Evolutionary conservation across 2,329 filamentous ascomycete genomes (phyloP).

Genomic region (Macrophomina pseudophaseolina): DNA sequence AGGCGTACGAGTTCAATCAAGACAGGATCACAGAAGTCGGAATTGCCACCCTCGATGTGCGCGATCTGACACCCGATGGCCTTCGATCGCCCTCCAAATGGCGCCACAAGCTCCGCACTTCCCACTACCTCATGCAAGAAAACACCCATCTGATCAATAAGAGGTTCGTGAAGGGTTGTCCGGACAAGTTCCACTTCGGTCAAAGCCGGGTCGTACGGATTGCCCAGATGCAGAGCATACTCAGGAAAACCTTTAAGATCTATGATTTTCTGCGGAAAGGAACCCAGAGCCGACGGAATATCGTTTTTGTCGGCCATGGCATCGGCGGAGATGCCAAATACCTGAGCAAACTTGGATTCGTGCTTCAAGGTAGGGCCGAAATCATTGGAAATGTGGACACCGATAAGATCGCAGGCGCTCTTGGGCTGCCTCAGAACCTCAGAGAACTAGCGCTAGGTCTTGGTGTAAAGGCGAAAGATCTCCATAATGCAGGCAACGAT

Average conservation of each 20-base stretch:
- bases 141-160: conserved; percentile 68
- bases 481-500: conserved; percentile 91
- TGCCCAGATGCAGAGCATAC: conserved; percentile 27
- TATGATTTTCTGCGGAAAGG: not conserved
- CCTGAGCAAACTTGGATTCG: conserved; percentile 60
- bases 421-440: conserved; percentile 57
- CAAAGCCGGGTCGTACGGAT: conserved; percentile 59
- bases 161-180: conserved; percentile 72
- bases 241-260: conserved; percentile 27
- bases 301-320: conserved; percentile 83
- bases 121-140: conserved; percentile 80
- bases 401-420: not conserved
- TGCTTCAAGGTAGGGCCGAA: conserved; percentile 66
- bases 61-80: conserved; percentile 56
- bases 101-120: conserved; percentile 67
- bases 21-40: conserved; percentile 82
- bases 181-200: conserved; percentile 76
- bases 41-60: conserved; percentile 78
- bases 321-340: conserved; percentile 70
- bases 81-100: conserved; percentile 71
- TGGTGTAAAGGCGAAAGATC: conserved; percentile 63
- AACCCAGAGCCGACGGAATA: conserved; percentile 30
- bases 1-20: conserved; percentile 74
- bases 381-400: conserved; percentile 50
- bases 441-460: conserved; percentile 66